Conservation (phyloP, 1,284 basidiomycete genomes). For the Xanthoconium separans region DNA sequence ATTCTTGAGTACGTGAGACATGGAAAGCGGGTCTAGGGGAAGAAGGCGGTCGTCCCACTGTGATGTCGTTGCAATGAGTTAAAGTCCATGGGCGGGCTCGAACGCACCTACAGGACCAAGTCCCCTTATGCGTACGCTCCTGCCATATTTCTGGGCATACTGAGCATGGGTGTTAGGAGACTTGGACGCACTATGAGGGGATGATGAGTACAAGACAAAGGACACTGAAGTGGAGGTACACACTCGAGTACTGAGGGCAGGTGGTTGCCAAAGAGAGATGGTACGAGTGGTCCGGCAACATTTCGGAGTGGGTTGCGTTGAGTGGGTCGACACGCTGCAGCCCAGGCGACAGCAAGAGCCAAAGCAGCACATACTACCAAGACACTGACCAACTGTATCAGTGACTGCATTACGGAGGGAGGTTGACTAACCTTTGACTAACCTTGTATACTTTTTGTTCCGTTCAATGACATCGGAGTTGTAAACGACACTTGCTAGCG, state of each 20-base stretch:
- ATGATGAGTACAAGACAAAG: slow-evolving; percentile 2
- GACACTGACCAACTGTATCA: slow-evolving; percentile 6
- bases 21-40: slow-evolving; percentile 71
- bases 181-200: slow-evolving; percentile 46
- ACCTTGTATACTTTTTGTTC: too few species aligned
- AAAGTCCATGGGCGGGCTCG: not conserved
- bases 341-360: slow-evolving; percentile 26
- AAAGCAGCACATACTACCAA: slow-evolving; percentile 24
- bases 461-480: too few species aligned
- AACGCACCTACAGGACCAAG: slow-evolving; percentile 54
- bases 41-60: slow-evolving; percentile 78
- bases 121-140: slow-evolving; percentile 61
- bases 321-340: slow-evolving; percentile 36
- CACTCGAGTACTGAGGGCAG: slow-evolving; percentile 59
- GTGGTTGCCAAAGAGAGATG: slow-evolving; percentile 51
- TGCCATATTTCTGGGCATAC: slow-evolving; percentile 53
- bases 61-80: slow-evolving; percentile 4
- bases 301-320: slow-evolving; percentile 50
- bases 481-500: too few species aligned
- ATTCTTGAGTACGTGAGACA: slow-evolving; percentile 69
- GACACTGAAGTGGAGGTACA: slow-evolving; percentile 16
- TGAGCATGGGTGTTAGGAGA: slow-evolving; percentile 55
- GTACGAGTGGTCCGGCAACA: slow-evolving; percentile 58
- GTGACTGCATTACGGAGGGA: not conserved
- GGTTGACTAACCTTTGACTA: not conserved